phyloP scores from a whole-genome alignment of 1,139 yeast species.

The Blastobotrys indianensis region DNA sequence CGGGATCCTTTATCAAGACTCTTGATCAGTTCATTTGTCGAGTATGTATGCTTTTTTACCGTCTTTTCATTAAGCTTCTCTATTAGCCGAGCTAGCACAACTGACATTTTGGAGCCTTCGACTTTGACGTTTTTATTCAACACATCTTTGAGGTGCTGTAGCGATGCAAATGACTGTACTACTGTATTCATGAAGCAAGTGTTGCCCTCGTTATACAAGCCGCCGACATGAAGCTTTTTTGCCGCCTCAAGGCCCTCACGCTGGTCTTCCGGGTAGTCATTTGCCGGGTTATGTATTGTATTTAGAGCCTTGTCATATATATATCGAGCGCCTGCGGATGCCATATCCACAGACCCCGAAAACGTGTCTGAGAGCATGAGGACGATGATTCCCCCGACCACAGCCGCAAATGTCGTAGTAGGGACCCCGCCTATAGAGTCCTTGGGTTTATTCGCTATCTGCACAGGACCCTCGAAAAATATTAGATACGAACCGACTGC shows the following conservation, averaged over 20 bases:
- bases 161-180: conserved; percentile 74
- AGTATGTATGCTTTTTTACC: conserved; percentile 41
- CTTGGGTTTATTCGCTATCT: not conserved
- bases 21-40: conserved; percentile 57
- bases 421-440: not conserved
- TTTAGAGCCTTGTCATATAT: conserved; percentile 28
- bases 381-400: not conserved
- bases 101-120: conserved; percentile 4
- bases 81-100: conserved; percentile 21
- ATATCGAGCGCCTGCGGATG: conserved; percentile 30
- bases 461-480: not conserved
- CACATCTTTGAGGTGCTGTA: conserved; percentile 54
- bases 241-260: conserved; percentile 24
- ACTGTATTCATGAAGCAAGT: conserved; percentile 93
- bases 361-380: conserved; percentile 32
- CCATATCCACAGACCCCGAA: conserved; percentile 34
- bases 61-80: conserved; percentile 35
- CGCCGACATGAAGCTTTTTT: conserved; percentile 49
- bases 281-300: conserved; percentile 10
- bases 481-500: not conserved
- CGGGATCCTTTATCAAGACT: conserved; percentile 78
- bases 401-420: conserved; percentile 1
- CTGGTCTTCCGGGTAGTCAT: conserved; percentile 19
- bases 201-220: conserved; percentile 82
- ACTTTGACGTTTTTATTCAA: conserved; percentile 27